Base-by-base conservation (phyloP, 2,329 filamentous ascomycete species). In the Apiospora marii region DNA sequence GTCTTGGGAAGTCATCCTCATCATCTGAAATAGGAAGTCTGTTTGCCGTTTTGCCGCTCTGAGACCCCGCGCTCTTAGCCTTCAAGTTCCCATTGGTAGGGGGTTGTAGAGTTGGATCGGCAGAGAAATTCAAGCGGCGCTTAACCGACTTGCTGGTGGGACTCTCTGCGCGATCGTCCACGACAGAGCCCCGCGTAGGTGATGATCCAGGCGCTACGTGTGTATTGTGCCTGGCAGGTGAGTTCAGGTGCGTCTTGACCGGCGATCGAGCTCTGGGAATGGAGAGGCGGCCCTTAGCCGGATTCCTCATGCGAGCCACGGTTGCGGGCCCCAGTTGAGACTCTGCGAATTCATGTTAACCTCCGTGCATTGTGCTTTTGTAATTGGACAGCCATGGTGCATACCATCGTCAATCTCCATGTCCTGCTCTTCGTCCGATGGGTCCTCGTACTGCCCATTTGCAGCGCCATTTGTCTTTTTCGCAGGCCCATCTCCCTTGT, bases 201-300 rank as follows among this genome's bases (percentile, higher is more conserved):
- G 87, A 89, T 16, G 88, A 88, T 24, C 84, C 83, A 64, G 86
- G 88, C 43, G 85, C 87, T 70, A 92, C 81, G 68, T 87, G 87
- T 5, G 88, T 90, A 76, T 90, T 90, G 72, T 88, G 87, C 74
- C 90, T 87, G 37, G 92, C 90, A 0, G 92, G 92, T 2, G 88
- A 90, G 16, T 85, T 83, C 37, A 90, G 85, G 46, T 87, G 83
- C 4, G 91, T 92, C 81, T 92, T 93, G 71, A 88, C 85, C 0
- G 92, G 92, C 2, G 92, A 93, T 72, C 84, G 82, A 67, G 84
- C 84, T 70, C 84, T 85, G 53, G 87, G 85, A 13, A 87, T 75
- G 76, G 89, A 83, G 24, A 83, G 81, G 67, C 85, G 87, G 82
- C 69, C 80, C 83, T 80, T 72, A 83, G 34, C 19, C 4, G 83